Base-by-base conservation (phyloP, 139 green algal species). In the Mesotaenium endlicherianum region DNA sequence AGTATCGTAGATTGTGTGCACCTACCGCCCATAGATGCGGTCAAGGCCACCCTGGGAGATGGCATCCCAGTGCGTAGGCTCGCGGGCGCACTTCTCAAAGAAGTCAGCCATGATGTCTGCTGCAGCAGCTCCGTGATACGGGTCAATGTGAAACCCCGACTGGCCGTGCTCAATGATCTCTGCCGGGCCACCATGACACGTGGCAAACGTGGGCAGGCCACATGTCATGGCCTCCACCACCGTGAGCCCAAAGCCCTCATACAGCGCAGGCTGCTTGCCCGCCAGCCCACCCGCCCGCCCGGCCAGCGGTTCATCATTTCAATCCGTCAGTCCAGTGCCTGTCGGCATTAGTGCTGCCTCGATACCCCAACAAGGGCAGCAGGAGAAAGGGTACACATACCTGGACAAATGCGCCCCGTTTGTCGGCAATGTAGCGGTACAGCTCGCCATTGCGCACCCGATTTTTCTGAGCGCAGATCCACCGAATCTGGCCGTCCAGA, bases 151-250 rank as follows among this genome's bases (percentile, higher is more conserved):
- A 90, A 94, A 97, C 5, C 93, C 92, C 40, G 68, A 87, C 71
- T 88, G 77, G 68, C 87, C 80, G 70, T 96, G 59, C 70, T 91
- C 86, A 77, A 96, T 94, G 78, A 96, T 93, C 84, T 96, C 93
- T 0, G 71, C 80, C 81, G 67, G 92, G 0, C 93, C 90, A 31
- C 92, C 93, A 26, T 91, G 85, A 77, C 80, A 90, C 68, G 93
- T 96, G 36, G 89, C 93, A 89, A 96, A 95, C 40, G 87, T 92
- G 50, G 93, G 93, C 83, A 95, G 81, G 0, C 93, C 92, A 57
- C 90, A 94, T 14, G 89, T 92, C 91, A 95, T 95, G 20, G 93
- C 93, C 89, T 97, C 93, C 26, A 95, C 82, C 41, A 94, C 92
- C 3, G 93, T 97, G 75, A 97, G 90, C 8, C 93, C 93, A 89